phyloP scores from a whole-genome alignment of 441 rosid species.

The Erodium trifolium region DNA sequence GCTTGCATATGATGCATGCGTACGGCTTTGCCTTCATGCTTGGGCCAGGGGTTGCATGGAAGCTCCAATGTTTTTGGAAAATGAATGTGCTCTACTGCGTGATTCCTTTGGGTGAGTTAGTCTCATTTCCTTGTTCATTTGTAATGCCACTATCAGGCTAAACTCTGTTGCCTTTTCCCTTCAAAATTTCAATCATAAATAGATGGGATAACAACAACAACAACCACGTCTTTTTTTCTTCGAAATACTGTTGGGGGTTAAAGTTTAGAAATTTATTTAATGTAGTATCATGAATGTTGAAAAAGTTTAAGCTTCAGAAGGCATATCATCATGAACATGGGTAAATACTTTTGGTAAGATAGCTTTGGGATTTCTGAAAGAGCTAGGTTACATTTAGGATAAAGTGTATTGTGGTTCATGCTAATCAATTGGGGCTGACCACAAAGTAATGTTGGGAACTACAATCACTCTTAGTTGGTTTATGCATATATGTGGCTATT shows the following conservation, averaged over 20 bases:
- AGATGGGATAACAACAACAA: too few relatives aligned
- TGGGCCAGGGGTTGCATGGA: constrained; percentile 99
- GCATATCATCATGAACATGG: background rate
- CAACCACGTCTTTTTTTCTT: background rate
- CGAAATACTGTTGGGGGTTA: background rate
- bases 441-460: background rate
- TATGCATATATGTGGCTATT: too few relatives aligned
- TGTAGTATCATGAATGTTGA: background rate
- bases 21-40: constrained; percentile 95
- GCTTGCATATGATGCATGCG: constrained; percentile 94
- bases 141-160: background rate
- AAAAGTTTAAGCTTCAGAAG: background rate
- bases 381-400: too few relatives aligned
- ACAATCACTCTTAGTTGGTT: background rate
- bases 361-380: too few relatives aligned
- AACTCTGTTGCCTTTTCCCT: too few relatives aligned
- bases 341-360: background rate
- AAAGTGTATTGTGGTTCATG: background rate
- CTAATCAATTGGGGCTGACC: background rate
- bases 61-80: constrained; percentile 94
- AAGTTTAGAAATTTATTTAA: background rate
- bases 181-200: too few relatives aligned
- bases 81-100: constrained; percentile 82
- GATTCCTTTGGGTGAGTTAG: constrained; percentile 78
- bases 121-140: constrained; percentile 11